A percentile compares a stretch with the other conserved stretches of the same genome.
phyloP scores from a whole-genome alignment of 1,284 basidiomycete species.

The Ceratobasidium sp. region DNA sequence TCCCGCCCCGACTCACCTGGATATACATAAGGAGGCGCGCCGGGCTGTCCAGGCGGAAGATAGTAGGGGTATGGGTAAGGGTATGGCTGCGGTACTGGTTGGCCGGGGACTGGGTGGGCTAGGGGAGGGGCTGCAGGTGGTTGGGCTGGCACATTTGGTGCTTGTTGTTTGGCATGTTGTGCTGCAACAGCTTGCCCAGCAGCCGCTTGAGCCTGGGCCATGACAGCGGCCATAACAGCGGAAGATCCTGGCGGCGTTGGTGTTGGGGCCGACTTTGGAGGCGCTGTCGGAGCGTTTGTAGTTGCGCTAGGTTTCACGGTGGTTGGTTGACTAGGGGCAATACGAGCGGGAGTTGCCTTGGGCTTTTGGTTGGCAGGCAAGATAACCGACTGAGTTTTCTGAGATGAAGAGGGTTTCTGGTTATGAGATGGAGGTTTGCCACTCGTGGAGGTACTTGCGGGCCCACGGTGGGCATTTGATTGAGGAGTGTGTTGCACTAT shows the following conservation, averaged over 20 bases:
- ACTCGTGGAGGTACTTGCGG: not conserved
- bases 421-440: slow-evolving; percentile 21
- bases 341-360: slow-evolving; percentile 12
- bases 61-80: slow-evolving; percentile 38
- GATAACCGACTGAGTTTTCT: slow-evolving; percentile 1
- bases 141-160: not conserved
- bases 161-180: slow-evolving; percentile 33
- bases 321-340: slow-evolving; percentile 11
- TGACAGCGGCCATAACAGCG: slow-evolving; percentile 38
- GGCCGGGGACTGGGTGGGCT: not conserved
- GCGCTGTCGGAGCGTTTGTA: slow-evolving; percentile 30
- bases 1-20: slow-evolving; percentile 31
- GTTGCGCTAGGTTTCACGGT: slow-evolving; percentile 39
- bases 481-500: slow-evolving; percentile 23
- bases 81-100: slow-evolving; percentile 16
- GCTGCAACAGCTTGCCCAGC: slow-evolving; percentile 33
- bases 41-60: slow-evolving; percentile 33
- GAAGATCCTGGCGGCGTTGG: slow-evolving; percentile 34
- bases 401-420: slow-evolving; percentile 14
- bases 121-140: not conserved
- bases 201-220: slow-evolving; percentile 37
- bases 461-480: not conserved
- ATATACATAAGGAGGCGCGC: slow-evolving; percentile 34
- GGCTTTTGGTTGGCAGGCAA: slow-evolving; percentile 20
- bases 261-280: slow-evolving; percentile 25